Evolutionary conservation across 2,329 filamentous ascomycete genomes (phyloP), one percentile per base, ranked within the genome.

Genomic region (Pyricularia pennisetigena): DNA sequence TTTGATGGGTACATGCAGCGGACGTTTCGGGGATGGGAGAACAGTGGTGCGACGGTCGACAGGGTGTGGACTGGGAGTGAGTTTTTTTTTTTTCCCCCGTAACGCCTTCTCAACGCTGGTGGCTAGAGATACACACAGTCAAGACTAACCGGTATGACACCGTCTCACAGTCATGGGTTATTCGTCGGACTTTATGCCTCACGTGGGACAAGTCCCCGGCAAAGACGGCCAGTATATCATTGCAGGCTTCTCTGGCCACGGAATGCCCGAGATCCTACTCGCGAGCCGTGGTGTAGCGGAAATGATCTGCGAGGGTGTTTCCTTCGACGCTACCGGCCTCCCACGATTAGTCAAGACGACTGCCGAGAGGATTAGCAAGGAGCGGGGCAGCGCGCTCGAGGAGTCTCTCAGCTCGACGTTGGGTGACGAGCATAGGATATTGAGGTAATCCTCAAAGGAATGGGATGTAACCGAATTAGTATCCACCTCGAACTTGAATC

Each of bases 181-280:
- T 64, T 81, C 77, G 0, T 74, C 75, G 0, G 82, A 84, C 69
- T 74, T 72, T 0, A 70, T 79, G 20, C 82, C 83, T 0, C 78
- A 80, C n/a, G 73, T 85, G 0, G 82, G 82, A 0, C 70, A 71
- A 0, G 74, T 85, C 0, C 82, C 82, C 0, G 77, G 74, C 0
- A 76, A 75, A 64, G 68, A 74, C 2, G 77, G 76, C 6, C 78
- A 82, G 70, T 81, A 78, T 64, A 75, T 85, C n/a, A 73, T 82
- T 26, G 82, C 79, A 0, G 83, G 83, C 0, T 85, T 84, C 69
- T 80, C 79, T 32, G 83, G 83, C 0, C 82, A 84, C 68, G 83
- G 83, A 0, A 85, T 85, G 82, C 78, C 81, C 0, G 72, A 81
- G 28, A 78, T 83, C 23, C 79, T 80, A 24, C 74, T 81, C 0